phyloP scores from a whole-genome alignment of 2,329 filamentous ascomycete species.

The Coniella lustricola region DNA sequence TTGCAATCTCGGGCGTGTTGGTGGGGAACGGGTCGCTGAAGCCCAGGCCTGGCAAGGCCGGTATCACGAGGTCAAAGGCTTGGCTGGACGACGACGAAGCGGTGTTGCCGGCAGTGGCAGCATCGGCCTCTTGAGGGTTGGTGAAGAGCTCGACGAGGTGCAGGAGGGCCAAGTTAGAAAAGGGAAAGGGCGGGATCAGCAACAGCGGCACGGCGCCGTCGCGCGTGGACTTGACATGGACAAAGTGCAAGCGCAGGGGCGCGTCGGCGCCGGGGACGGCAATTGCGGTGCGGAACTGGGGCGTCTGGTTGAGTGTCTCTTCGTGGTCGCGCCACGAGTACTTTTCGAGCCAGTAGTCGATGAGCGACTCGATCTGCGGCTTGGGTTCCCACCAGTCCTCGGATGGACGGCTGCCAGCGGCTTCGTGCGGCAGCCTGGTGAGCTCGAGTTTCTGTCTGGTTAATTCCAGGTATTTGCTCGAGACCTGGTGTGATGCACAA shows the following conservation, averaged over 20 bases:
- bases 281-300: slow-evolving; percentile 57
- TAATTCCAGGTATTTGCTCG: slow-evolving; percentile 58
- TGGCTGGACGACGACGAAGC: too few relatives aligned
- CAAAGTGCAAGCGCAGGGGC: slow-evolving; percentile 54
- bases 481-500: slow-evolving; percentile 44
- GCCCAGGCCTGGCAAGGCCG: slow-evolving; percentile 58
- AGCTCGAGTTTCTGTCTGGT: slow-evolving; percentile 62
- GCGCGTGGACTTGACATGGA: slow-evolving; percentile 50
- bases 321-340: slow-evolving; percentile 60
- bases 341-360: slow-evolving; percentile 61
- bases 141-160: slow-evolving; percentile 49
- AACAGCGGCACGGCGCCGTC: slow-evolving; percentile 54
- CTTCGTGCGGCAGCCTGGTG: slow-evolving; percentile 56
- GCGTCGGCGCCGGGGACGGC: slow-evolving; percentile 31
- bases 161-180: slow-evolving; percentile 53
- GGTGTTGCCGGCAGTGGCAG: slow-evolving; percentile 23
- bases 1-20: slow-evolving; percentile 40
- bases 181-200: slow-evolving; percentile 58
- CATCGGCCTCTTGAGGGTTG: slow-evolving; percentile 41
- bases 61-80: slow-evolving; percentile 60
- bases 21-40: slow-evolving; percentile 57
- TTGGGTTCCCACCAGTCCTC: slow-evolving; percentile 55
- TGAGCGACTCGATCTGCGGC: slow-evolving; percentile 52
- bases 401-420: slow-evolving; percentile 35
- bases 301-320: slow-evolving; percentile 47